Conservation (phyloP, 495 filamentous ascomycete genomes). For the Penicillium psychrofluorescens region DNA sequence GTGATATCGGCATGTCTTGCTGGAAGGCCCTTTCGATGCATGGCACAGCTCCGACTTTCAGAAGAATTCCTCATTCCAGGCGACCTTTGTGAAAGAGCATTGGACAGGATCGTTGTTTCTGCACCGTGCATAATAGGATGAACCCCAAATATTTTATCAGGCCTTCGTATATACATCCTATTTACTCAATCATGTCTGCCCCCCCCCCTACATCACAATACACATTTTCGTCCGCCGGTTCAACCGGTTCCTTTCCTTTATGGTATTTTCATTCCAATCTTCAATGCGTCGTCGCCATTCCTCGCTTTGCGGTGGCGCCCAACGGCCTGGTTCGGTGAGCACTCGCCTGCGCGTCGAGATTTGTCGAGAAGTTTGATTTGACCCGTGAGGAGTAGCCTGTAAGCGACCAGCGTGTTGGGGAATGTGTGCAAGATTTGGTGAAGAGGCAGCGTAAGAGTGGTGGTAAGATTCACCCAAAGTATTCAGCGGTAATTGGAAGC, state of each 20-base stretch:
- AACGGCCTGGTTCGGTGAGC: conserved; percentile 30
- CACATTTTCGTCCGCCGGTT: conserved; percentile 27
- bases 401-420: neutral
- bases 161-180: too few species aligned
- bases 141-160: too few species aligned
- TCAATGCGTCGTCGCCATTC: conserved; percentile 38
- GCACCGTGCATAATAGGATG: too few species aligned
- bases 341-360: conserved; percentile 24
- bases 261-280: conserved; percentile 39
- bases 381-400: conserved; percentile 4
- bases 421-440: conserved; percentile 29
- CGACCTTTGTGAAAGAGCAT: too few species aligned
- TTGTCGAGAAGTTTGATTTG: conserved; percentile 11
- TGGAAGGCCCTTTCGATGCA: too few species aligned
- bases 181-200: too few species aligned
- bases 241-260: conserved; percentile 25
- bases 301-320: conserved; percentile 25
- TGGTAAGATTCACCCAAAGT: conserved; percentile 19
- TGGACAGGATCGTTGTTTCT: too few species aligned
- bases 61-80: too few species aligned
- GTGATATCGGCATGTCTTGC: too few species aligned
- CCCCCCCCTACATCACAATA: conserved; percentile 26
- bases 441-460: conserved; percentile 32
- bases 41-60: too few species aligned
- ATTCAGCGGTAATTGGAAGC: neutral